These are phyloP conservation scores for Lactifluus hygrophoroides DNA, from an alignment of 768 basidiomycete species.

Conservation along the genomic window DNA sequence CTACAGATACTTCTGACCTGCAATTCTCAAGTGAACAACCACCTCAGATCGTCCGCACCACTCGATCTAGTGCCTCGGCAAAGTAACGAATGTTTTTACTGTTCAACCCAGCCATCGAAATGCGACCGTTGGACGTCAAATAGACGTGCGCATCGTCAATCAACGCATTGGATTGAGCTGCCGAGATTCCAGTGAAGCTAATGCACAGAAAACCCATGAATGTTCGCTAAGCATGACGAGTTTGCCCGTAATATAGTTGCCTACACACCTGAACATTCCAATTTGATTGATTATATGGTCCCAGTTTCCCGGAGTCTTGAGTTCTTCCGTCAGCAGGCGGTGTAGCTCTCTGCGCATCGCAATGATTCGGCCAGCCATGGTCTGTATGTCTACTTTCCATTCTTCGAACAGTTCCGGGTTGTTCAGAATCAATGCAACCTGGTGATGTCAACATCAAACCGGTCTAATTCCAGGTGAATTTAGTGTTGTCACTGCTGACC, in stretches of 20 bases:
- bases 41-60: conserved; percentile 38
- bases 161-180: conserved; percentile 56
- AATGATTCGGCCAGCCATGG: conserved; percentile 92
- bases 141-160: conserved; percentile 73
- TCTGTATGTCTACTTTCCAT: conserved; percentile 85
- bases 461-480: background rate
- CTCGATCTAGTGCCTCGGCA: conserved; percentile 61
- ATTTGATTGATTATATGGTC: conserved; percentile 94
- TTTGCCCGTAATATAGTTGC: background rate
- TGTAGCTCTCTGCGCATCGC: conserved; percentile 79
- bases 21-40: background rate
- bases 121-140: conserved; percentile 79
- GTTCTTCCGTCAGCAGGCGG: conserved; percentile 61
- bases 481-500: conserved; percentile 36
- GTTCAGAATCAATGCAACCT: conserved; percentile 81
- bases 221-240: conserved; percentile 13
- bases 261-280: conserved; percentile 86
- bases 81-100: conserved; percentile 67
- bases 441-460: background rate
- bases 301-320: conserved; percentile 90
- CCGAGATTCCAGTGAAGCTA: conserved; percentile 79
- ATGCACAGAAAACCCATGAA: background rate
- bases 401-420: conserved; percentile 64
- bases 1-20: background rate
- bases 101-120: conserved; percentile 94